Evolutionary conservation across 495 filamentous ascomycete species (phyloP).

Genomic region (Jackrogersella minutella): DNA sequence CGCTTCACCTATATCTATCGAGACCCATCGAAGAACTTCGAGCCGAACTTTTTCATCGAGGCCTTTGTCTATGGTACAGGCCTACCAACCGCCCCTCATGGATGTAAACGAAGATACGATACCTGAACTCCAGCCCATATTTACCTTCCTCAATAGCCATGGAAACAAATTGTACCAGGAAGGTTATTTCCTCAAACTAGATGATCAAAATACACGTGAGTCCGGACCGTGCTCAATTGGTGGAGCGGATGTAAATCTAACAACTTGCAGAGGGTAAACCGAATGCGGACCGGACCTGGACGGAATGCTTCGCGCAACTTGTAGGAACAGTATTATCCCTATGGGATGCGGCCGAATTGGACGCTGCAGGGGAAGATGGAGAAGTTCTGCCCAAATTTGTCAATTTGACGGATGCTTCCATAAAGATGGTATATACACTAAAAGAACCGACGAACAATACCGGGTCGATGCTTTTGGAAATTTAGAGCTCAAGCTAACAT

Average conservation of each 20-base stretch:
- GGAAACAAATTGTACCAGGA: conserved; percentile 96
- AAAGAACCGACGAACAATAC: not conserved
- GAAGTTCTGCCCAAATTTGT: conserved; percentile 95
- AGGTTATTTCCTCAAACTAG: conserved; percentile 95
- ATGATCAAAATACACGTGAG: conserved; percentile 89
- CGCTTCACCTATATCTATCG: conserved; percentile 30
- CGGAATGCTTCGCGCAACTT: conserved; percentile 96
- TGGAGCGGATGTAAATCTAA: conserved; percentile 24
- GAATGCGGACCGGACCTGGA: conserved; percentile 87
- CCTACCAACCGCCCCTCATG: conserved; percentile 88
- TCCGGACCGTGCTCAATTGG: conserved; percentile 25
- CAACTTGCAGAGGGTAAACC: conserved; percentile 78
- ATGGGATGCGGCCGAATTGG: conserved; percentile 94
- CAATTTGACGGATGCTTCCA: conserved; percentile 95
- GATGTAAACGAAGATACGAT: conserved; percentile 84
- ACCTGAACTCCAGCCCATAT: conserved; percentile 92
- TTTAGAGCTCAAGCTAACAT: conserved; percentile 7
- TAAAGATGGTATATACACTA: conserved; percentile 81
- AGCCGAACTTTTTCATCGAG: conserved; percentile 54
- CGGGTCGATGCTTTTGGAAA: not conserved
- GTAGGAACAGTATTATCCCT: conserved; percentile 93
- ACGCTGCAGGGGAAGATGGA: conserved; percentile 80
- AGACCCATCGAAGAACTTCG: conserved; percentile 39
- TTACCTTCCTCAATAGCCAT: conserved; percentile 93
- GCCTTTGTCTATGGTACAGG: conserved; percentile 71